Base-by-base conservation (phyloP, 352 stramenopile genomes). In the Ochromonadaceae sp. region DNA sequence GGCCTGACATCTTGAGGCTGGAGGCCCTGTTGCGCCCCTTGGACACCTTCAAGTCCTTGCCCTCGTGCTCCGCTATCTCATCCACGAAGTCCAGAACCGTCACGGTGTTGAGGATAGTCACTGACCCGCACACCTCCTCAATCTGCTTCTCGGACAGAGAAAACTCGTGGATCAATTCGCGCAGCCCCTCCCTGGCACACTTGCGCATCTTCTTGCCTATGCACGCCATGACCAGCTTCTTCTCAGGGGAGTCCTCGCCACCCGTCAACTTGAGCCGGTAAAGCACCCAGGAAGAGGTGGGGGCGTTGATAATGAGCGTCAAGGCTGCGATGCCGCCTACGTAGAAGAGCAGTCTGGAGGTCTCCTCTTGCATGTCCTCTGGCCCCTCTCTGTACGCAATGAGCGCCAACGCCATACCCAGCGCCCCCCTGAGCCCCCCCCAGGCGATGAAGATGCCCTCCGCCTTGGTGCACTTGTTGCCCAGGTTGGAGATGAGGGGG, bases 231-330 rank as follows among this genome's bases (percentile, higher is more conserved):
- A 63, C 59, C 20, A 66, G 22, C 10, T 15, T 2, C 52, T 66
- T 58, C 26, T 66, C 48, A n/a, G 59, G 15, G 1, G 59, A 65
- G 17, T 42, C 5, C 14, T 5, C 14, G n/a, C n/a, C n/a, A 3
- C 2, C 28, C 17, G 48, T 2, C 39, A 74, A 60, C 25, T 60
- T 59, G 40, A 75, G 61, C 39, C 44, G 36, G 7, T 52, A 46
- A 34, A 75, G 46, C 12, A 75, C 34, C 17, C 35, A 38, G 4
- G 39, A 28, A n/a, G 62, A 61, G 7, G 72, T 79, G 26, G 72
- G 68, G 4, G 41, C 75, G 49, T 80, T 78, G 17, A 80, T 15
- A n/a, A 81, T 22, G 41, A 81, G 61, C 4, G 74, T 79, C 31
- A 80, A 69, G 39, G 73, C 35, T n/a, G 74, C 70, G 22, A 80